Percentiles rank a stretch among this genome's conserved stretches.
phyloP scores from a whole-genome alignment of 2,329 filamentous ascomycete genomes.

The Curvularia verruculosa region DNA sequence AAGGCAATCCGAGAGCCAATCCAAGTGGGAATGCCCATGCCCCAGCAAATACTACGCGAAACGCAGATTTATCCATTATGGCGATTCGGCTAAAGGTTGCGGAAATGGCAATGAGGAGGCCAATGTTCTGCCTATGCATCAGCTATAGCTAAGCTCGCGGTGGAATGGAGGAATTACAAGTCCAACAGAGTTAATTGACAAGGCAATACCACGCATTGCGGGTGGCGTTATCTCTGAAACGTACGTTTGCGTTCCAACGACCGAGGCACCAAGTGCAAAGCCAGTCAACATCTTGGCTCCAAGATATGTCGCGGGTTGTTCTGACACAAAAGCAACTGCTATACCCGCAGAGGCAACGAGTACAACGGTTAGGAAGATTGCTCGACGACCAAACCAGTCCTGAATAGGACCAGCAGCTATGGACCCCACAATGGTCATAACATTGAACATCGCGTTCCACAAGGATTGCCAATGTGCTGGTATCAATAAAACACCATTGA shows the following conservation, averaged over 20 bases:
- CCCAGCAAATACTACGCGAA: conserved; percentile 2
- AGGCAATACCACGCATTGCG: not conserved
- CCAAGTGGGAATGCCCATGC: conserved; percentile 11
- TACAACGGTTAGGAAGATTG: not conserved
- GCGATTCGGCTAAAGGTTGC: not conserved
- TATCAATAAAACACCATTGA: not conserved
- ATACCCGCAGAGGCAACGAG: not conserved
- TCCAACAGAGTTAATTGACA: not conserved
- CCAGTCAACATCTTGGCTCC: not conserved
- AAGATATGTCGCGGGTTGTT: not conserved
- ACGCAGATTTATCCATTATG: not conserved
- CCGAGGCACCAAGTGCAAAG: not conserved
- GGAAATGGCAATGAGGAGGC: not conserved
- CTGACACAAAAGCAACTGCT: not conserved
- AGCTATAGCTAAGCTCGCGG: not conserved
- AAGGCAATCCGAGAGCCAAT: not conserved
- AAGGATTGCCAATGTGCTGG: not conserved
- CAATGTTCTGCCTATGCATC: not conserved
- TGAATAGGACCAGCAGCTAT: not conserved
- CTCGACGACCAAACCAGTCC: not conserved
- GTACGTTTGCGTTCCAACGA: not conserved
- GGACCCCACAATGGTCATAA: not conserved
- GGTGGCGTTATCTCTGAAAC: not conserved
- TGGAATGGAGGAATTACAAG: not conserved
- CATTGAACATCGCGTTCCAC: not conserved